A percentile compares a stretch with the other conserved stretches of the same genome.
These are phyloP conservation scores for Penicillium malachiteum DNA, from an alignment of 495 filamentous ascomycete genomes.

Conservation along the genomic window DNA sequence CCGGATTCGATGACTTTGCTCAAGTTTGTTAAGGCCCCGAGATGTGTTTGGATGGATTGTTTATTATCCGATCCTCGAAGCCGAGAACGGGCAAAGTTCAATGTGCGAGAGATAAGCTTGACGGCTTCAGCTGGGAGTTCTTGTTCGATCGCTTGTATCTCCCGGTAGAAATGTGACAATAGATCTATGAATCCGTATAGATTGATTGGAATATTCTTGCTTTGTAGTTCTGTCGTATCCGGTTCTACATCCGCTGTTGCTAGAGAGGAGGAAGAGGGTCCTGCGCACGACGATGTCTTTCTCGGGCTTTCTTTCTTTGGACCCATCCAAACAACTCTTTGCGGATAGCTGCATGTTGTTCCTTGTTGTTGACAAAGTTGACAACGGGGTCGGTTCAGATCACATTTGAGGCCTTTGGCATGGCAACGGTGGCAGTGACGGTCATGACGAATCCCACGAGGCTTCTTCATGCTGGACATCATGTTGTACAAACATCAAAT, in stretches of 20 bases:
- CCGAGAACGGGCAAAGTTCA: constrained; percentile 24
- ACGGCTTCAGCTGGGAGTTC: constrained; percentile 26
- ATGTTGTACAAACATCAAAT: background rate
- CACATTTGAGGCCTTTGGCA: constrained; percentile 30
- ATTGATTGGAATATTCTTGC: constrained; percentile 19
- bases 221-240: background rate
- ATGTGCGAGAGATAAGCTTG: constrained; percentile 27
- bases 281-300: constrained; percentile 7
- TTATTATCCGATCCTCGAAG: constrained; percentile 21
- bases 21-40: constrained; percentile 28
- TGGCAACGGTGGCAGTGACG: constrained; percentile 34
- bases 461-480: constrained; percentile 27
- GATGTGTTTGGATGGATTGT: constrained; percentile 29
- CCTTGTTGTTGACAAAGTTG: constrained; percentile 24
- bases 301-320: constrained; percentile 10
- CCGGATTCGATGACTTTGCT: constrained; percentile 30
- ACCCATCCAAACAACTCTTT: constrained; percentile 34
- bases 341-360: constrained; percentile 29
- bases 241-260: background rate
- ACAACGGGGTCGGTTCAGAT: constrained; percentile 34
- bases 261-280: background rate
- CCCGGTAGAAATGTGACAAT: constrained; percentile 29
- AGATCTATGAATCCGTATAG: constrained; percentile 36
- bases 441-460: constrained; percentile 35
- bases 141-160: constrained; percentile 25